Evolutionary conservation across 2,329 filamentous ascomycete genomes (phyloP).

Genomic region (Camptophora hylomeconis): DNA sequence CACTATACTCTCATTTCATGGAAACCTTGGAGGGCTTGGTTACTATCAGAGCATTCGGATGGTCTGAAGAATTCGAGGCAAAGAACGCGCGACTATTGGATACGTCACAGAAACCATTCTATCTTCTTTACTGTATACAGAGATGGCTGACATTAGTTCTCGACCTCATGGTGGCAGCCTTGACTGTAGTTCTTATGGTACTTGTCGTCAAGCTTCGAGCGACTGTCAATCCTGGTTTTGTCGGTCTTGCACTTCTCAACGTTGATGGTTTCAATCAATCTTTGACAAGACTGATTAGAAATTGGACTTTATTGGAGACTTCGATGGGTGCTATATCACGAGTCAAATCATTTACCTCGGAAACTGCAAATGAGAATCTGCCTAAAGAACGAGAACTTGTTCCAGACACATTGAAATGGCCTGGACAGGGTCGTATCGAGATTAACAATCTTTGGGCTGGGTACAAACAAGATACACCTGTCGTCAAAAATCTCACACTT

Average conservation of each 20-base stretch:
- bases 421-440: conserved; percentile 12
- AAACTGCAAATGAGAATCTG: conserved; percentile 31
- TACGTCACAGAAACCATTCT: conserved; percentile 43
- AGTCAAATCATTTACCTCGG: conserved; percentile 38
- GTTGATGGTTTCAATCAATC: conserved; percentile 40
- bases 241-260: conserved; percentile 42
- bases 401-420: conserved; percentile 17
- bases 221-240: conserved; percentile 33
- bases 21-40: conserved; percentile 43
- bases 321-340: conserved; percentile 44
- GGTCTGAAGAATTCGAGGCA: conserved; percentile 32
- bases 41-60: conserved; percentile 45
- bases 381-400: conserved; percentile 22
- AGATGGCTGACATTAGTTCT: conserved; percentile 43
- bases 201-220: conserved; percentile 37
- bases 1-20: conserved; percentile 44
- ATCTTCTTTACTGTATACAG: conserved; percentile 44
- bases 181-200: conserved; percentile 37
- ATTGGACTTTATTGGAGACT: conserved; percentile 47
- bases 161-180: conserved; percentile 35
- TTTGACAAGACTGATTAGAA: conserved; percentile 37
- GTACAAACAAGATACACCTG: conserved; percentile 55
- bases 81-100: conserved; percentile 38
- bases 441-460: conserved; percentile 14
- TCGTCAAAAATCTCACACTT: conserved; percentile 18